Evolutionary conservation across 345 rosid genomes (phyloP).

Genomic region (Diplotaxis tenuifolia): DNA sequence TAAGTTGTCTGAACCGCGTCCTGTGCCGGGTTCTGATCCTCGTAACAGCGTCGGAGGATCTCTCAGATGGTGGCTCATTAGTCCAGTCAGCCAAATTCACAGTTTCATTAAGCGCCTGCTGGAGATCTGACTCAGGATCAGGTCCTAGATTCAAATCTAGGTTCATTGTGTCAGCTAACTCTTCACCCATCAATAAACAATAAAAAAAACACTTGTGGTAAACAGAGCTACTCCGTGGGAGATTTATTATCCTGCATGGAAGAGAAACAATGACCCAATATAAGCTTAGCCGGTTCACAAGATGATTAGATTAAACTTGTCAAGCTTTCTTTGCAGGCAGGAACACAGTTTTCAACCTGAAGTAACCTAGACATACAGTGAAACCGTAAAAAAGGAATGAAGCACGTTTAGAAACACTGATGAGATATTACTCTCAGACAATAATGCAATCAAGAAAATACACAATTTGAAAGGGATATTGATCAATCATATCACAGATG

Average conservation of each 20-base stretch:
- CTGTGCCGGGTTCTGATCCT: conserved; percentile 49
- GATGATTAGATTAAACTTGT: background rate
- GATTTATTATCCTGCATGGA: conserved; percentile 7
- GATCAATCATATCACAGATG: background rate
- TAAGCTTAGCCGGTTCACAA: conserved; percentile 5
- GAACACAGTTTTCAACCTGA: background rate
- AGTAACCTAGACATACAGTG: conserved; percentile 3
- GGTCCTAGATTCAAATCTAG: conserved; percentile 96
- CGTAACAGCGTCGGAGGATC: conserved; percentile 60
- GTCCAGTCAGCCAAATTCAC: conserved; percentile 62
- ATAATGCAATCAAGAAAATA: background rate
- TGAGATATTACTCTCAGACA: background rate
- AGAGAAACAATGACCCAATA: background rate
- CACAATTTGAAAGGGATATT: background rate
- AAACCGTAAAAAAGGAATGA: background rate
- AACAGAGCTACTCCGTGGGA: conserved; percentile 14
- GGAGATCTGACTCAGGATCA: conserved; percentile 59
- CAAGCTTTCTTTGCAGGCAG: background rate
- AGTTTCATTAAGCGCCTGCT: conserved; percentile 40
- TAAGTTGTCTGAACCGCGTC: conserved; percentile 57
- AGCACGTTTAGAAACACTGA: background rate
- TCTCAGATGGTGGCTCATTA: conserved; percentile 41
- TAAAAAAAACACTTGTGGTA: background rate
- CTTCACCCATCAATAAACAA: conserved; percentile 57
- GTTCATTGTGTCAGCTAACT: conserved; percentile 79